Evolutionary conservation across 139 green algal genomes (phyloP), one percentile per base, ranked within the genome.

Genomic region (Picochlorum sp.): DNA sequence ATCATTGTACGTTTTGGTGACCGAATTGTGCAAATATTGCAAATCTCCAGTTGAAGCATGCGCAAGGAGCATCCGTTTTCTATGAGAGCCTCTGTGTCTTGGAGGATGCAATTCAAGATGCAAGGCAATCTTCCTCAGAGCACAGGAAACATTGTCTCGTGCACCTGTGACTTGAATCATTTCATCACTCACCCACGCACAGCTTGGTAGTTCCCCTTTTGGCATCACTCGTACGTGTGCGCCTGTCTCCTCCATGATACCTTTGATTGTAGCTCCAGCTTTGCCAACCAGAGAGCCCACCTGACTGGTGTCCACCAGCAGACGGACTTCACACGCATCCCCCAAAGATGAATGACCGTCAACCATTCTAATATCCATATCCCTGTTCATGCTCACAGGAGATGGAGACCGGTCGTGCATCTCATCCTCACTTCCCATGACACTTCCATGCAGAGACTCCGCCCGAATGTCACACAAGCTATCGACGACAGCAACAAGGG

Each of bases 171-270:
- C 49, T 0, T 51, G n/a, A 37, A 77, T 63, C 57, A 77, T 31
- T 49, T 77, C 71, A 30, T 77, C 71, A 37, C 24, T 57, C n/a
- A 69, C 26, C 47, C 71, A 69, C 1, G 65, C 71, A 68, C 65
- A 73, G 26, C 56, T 18, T 10, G 71, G 71, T 15, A 73, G 58
- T n/a, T 77, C 71, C 3, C 45, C 13, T 37, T 65, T 65, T 15
- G 65, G 49, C 37, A 73, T 56, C 3, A 77, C 41, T 14, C 50
- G 47, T 20, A 77, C 50, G 6, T 41, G 18, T 9, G 65, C 71
- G 6, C 64, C 49, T 10, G 58, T 45, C 14, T 45, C 9, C 4
- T 45, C 50, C 11, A 59, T 65, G 0, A 56, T 69, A 16, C 52
- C 65, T 11, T 69, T 69, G 59, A 77, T 73, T 10, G 51, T 62